Conservation (phyloP, 2,329 filamentous ascomycete genomes). For the Aureobasidium mangrovei region DNA sequence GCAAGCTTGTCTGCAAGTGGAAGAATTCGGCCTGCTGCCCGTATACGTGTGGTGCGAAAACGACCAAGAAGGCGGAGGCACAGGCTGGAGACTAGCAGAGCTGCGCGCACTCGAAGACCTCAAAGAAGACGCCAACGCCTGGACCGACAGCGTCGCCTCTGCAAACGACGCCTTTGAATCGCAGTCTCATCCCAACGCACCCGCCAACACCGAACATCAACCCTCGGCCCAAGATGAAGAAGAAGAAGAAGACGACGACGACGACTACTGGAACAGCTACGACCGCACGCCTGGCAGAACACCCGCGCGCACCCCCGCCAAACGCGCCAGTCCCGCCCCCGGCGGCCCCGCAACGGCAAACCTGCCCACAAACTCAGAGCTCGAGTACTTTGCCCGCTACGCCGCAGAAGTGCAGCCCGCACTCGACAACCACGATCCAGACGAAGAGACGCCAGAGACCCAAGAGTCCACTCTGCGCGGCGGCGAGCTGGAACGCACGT, state of each 20-base stretch:
- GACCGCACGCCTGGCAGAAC: conserved; percentile 58
- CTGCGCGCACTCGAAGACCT: conserved; percentile 48
- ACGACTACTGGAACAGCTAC: conserved; percentile 74
- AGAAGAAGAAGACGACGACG: conserved; percentile 59
- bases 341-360: conserved; percentile 17
- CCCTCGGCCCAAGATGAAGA: conserved; percentile 13
- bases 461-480: conserved; percentile 45
- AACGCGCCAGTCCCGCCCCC: conserved; percentile 53
- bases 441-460: conserved; percentile 49
- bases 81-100: conserved; percentile 66
- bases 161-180: conserved; percentile 44
- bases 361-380: conserved; percentile 40
- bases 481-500: conserved; percentile 31
- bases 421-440: conserved; percentile 73
- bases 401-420: conserved; percentile 66
- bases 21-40: conserved; percentile 54
- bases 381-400: conserved; percentile 69
- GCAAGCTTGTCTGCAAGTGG: conserved; percentile 55
- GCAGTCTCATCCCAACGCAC: conserved; percentile 16
- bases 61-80: conserved; percentile 39
- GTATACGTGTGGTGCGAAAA: conserved; percentile 61
- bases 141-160: conserved; percentile 49
- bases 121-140: conserved; percentile 45
- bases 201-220: not conserved
- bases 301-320: conserved; percentile 43